Evolutionary conservation across 495 filamentous ascomycete species (phyloP), one percentile per base, ranked within the genome.

Genomic region (Podospora conica): DNA sequence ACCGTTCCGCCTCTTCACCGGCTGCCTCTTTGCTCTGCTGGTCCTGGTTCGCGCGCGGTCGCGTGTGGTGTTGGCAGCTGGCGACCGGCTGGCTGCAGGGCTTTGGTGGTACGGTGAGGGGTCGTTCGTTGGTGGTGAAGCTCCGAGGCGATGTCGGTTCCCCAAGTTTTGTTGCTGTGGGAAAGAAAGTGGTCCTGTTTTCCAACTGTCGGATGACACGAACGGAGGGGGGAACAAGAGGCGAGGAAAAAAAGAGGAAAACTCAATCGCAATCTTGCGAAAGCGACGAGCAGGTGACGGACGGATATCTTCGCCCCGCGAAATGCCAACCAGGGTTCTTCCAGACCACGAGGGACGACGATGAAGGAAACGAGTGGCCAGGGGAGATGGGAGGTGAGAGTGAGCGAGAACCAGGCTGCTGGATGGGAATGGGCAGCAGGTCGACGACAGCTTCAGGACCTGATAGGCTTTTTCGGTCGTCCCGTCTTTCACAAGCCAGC

Each of bases 11-110:
- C 55, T 29, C 28, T 61, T 27, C 48, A 53, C 65, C 24, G 71
- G 69, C 69, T 73, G 71, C 67, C 69, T 73, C 67, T 58, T 60
- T 40, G 33, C 56, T 54, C 40, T 53, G 55, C n/a, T 61, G 55
- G 61, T 53, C 63, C 40, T 48, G 40, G 40, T 48, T 48, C 40
- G 40, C 40, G 55, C 55, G 23, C 23, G 23, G 65, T 55, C 53
- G 25, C 24, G 64, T 23, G 6, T 11, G 28, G 55, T n/a, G n/a
- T 29, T 61, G 71, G 21, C 71, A 73, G 69, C 69, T 73, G 71
- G 60, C 64, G 55, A 40, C 65, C 55, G 65, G 65, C 64, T 60
- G 71, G 69, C 40, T 48, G 40, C 65, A 68, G 53, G 55, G 58
- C 54, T 54, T 40, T 53, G 3, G 64, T 65, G 27, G 64, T 33